A percentile compares a stretch with the other conserved stretches of the same genome.
Conservation (phyloP, 2,329 filamentous ascomycete genomes). For the Sporothrix brunneoviolacea region DNA sequence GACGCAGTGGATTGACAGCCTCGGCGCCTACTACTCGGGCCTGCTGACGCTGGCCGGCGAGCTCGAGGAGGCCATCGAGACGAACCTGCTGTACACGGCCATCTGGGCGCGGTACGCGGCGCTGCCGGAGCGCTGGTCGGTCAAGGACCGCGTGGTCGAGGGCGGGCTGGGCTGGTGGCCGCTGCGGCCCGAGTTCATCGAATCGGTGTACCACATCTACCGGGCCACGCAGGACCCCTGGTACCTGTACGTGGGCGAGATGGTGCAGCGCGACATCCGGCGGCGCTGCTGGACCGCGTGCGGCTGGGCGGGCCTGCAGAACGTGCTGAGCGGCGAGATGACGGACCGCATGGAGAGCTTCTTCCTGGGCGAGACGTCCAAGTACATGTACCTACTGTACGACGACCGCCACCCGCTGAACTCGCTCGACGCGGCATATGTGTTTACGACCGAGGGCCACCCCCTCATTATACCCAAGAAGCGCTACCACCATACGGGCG, state of each 20-base stretch:
- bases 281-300: constrained; percentile 84
- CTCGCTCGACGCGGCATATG: constrained; percentile 74
- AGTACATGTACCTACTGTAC: constrained; percentile 91
- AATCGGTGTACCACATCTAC: constrained; percentile 95
- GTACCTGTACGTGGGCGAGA: constrained; percentile 94
- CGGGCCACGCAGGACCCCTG: constrained; percentile 88
- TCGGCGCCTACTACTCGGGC: constrained; percentile 92
- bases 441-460: constrained; percentile 95
- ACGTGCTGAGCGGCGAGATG: constrained; percentile 75
- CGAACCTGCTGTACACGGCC: constrained; percentile 84
- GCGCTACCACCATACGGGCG: no score
- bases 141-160: constrained; percentile 76
- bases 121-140: constrained; percentile 89
- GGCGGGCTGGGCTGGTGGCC: constrained; percentile 90
- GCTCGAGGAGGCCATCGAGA: constrained; percentile 82
- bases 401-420: constrained; percentile 82
- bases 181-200: constrained; percentile 90
- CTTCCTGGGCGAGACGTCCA: constrained; percentile 92
- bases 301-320: constrained; percentile 86
- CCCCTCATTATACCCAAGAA: constrained; percentile 69
- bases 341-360: constrained; percentile 98
- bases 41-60: constrained; percentile 80
- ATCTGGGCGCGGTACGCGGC: constrained; percentile 94
- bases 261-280: constrained; percentile 84
- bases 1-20: constrained; percentile 91